Base-by-base conservation (phyloP, 108 stramenopile genomes). In the Schizochytrium sp. region DNA sequence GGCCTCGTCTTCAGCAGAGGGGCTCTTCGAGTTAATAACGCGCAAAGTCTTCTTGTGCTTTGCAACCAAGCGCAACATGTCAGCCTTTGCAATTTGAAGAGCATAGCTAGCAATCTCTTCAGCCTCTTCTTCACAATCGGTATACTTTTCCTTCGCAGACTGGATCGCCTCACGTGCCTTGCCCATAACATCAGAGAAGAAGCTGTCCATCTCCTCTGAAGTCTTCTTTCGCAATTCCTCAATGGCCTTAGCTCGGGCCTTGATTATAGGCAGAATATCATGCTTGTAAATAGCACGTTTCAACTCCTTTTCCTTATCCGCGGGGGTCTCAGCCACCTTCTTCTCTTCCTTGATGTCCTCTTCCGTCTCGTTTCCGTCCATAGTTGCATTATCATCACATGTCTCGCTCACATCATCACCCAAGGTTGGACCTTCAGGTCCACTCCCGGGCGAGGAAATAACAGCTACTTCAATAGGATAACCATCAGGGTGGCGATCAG, bases 201-300 rank as follows among this genome's bases (percentile, higher is more conserved):
- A 40, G 47, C 50, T 50, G 15, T 55, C 53, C 47, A 55, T 83
- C 0, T 17, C 53, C 53, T 83, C 40, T 5, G 76, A 47, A 38
- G 50, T n/a, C 47, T 83, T 83, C 50, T 55, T 83, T 28, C 50
- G 53, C 76, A 83, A 1, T 49, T 83, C 76, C 5, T 55, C 53
- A 10, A 83, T 47, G 50, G 53, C 10, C 53, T 83, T 83, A 40
- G 55, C 50, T n/a, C 53, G 47, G 5, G 76, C 55, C 76, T 83
- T 83, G 76, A 83, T 46, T 12, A 83, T 83, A 38, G 76, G 76
- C 50, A 49, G 13, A 28, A 55, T 46, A 55, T n/a, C 76, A n/a
- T 83, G 76, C 28, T 17, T 5, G 28, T 47, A 83, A 3, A 55
- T 55, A 13, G 76, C 76, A 38, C 47, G 50, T 38, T 83, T 55